These are phyloP conservation scores for Erucastrum elatum DNA, from an alignment of 345 rosid genomes.

Conservation along the genomic window DNA sequence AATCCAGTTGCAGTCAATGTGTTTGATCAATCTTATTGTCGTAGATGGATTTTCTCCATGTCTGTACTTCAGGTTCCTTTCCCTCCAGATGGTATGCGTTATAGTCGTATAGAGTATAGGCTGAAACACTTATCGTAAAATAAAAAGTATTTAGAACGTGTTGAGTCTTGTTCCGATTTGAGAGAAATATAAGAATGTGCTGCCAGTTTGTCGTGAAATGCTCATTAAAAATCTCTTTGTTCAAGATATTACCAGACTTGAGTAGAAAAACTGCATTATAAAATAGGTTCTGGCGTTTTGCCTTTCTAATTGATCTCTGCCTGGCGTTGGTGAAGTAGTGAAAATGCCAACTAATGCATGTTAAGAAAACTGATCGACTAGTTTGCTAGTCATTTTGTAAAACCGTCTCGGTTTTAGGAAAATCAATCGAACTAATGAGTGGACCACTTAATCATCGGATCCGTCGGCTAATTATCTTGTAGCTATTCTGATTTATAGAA, in stretches of 20 bases:
- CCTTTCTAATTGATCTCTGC: background rate
- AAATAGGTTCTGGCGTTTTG: background rate
- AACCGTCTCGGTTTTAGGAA: background rate
- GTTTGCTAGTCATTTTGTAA: background rate
- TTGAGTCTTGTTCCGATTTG: background rate
- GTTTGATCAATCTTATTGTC: background rate
- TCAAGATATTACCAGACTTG: background rate
- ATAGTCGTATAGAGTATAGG: background rate
- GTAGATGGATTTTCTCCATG: background rate
- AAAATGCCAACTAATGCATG: slow-evolving; percentile 10
- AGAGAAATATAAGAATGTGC: background rate
- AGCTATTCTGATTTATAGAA: background rate
- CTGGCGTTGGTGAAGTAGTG: background rate
- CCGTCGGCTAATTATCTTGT: background rate
- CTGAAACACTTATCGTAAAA: background rate
- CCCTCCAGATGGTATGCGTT: background rate
- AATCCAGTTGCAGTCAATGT: background rate
- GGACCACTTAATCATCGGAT: background rate
- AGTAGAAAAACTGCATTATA: background rate
- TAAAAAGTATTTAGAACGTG: background rate
- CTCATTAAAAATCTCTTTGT: background rate
- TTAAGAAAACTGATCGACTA: background rate
- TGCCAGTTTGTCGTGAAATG: background rate
- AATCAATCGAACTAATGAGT: background rate
- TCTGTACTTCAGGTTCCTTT: background rate